These are phyloP conservation scores for Saturnispora mendoncae DNA, from an alignment of 805 yeast species.

Conservation along the genomic window DNA sequence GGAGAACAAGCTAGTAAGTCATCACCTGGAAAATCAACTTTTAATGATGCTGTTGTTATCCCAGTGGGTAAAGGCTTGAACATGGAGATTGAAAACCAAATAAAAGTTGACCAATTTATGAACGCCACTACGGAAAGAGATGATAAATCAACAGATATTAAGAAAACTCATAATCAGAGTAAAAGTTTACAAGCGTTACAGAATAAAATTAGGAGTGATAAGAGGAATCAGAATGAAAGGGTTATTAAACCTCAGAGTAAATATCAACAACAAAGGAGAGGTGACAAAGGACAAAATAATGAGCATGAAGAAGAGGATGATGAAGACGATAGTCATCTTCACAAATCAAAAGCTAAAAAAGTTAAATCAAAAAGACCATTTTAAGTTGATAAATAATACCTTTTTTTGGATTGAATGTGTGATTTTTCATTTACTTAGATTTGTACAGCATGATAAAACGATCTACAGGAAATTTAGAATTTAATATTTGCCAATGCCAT, in stretches of 20 bases:
- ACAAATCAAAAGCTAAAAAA: conserved; percentile 4
- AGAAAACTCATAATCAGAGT: conserved; percentile 13
- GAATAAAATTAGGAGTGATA: conserved; percentile 22
- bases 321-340: neutral
- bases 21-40: neutral
- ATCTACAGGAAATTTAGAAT: no score
- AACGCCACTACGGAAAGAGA: conserved; percentile 10
- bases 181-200: conserved; percentile 21
- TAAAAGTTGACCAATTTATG: conserved; percentile 12
- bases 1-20: neutral
- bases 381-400: neutral
- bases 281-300: neutral
- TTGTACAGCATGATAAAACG: no score
- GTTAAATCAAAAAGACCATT: conserved; percentile 6
- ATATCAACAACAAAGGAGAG: neutral
- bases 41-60: conserved; percentile 10
- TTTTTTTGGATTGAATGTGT: neutral
- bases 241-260: conserved; percentile 4
- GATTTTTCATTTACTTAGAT: no score
- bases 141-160: conserved; percentile 6
- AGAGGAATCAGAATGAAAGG: conserved; percentile 12
- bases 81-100: conserved; percentile 7
- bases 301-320: neutral
- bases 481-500: no score
- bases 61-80: conserved; percentile 26